phyloP scores from a whole-genome alignment of 257 asterid genomes.

The Solanum commersonii region DNA sequence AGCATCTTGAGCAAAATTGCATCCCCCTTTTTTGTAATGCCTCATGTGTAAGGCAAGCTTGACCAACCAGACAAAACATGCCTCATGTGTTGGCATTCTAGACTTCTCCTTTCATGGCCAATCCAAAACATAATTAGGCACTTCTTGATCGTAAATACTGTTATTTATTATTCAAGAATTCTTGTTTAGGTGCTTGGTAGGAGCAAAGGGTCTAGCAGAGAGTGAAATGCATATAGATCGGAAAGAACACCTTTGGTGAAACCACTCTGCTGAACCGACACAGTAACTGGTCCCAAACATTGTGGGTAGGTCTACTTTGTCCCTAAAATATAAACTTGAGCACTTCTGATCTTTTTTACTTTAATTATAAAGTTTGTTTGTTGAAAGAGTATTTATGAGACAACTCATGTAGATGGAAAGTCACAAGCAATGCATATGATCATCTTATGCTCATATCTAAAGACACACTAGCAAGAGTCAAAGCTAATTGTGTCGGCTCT shows the following conservation, averaged over 20 bases:
- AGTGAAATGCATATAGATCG: neutral
- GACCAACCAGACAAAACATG: too few species aligned
- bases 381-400: neutral
- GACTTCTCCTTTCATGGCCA: neutral
- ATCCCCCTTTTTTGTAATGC: too few species aligned
- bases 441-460: neutral
- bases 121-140: neutral
- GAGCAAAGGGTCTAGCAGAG: neutral
- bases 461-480: neutral
- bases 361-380: neutral
- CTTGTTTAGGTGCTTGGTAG: neutral
- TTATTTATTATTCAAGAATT: neutral
- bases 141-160: neutral
- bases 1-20: too few species aligned
- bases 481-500: neutral
- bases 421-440: neutral
- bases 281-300: neutral
- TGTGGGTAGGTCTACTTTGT: neutral
- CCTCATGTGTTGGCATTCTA: neutral
- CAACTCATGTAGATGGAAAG: neutral
- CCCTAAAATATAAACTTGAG: neutral
- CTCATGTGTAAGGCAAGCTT: too few species aligned
- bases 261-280: neutral
- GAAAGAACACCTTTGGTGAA: neutral
- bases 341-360: neutral